phyloP scores from a whole-genome alignment of 192 early-diverging fungal species.

The Backusella sp. region DNA sequence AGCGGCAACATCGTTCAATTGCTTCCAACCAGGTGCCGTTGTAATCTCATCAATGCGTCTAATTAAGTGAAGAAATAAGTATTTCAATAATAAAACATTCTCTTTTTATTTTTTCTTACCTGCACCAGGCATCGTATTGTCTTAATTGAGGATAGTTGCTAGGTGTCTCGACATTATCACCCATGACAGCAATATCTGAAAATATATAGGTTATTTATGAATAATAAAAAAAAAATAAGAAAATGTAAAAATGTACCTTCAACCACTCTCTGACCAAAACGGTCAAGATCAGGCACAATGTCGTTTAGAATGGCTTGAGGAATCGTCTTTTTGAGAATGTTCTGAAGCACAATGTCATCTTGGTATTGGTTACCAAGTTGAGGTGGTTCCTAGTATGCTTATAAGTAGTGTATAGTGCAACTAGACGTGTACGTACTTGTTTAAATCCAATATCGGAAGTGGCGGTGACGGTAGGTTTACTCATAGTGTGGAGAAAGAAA shows the following conservation, averaged over 20 bases:
- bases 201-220: not conserved
- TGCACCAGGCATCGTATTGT: constrained; percentile 68
- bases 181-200: constrained; percentile 41
- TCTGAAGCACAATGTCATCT: constrained; percentile 45
- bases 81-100: too few relatives aligned
- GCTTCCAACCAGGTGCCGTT: constrained; percentile 58
- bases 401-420: too few relatives aligned
- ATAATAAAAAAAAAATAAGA: not conserved
- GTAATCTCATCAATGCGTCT: constrained; percentile 61
- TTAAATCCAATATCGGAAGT: constrained; percentile 30
- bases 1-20: constrained; percentile 55
- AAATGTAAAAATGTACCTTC: constrained; percentile 6
- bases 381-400: constrained; percentile 13
- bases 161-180: constrained; percentile 53
- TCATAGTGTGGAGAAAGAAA: not conserved
- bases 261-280: constrained; percentile 37
- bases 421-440: not conserved
- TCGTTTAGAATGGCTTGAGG: constrained; percentile 40
- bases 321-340: constrained; percentile 46
- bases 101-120: constrained; percentile 12
- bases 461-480: constrained; percentile 15
- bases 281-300: constrained; percentile 45
- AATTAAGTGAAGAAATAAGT: too few relatives aligned
- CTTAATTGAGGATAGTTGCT: constrained; percentile 56
- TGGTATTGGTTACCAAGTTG: constrained; percentile 30